These are phyloP conservation scores for Phlyctochytrium bullatum DNA, from an alignment of 192 early-diverging fungal species.

Conservation along the genomic window DNA sequence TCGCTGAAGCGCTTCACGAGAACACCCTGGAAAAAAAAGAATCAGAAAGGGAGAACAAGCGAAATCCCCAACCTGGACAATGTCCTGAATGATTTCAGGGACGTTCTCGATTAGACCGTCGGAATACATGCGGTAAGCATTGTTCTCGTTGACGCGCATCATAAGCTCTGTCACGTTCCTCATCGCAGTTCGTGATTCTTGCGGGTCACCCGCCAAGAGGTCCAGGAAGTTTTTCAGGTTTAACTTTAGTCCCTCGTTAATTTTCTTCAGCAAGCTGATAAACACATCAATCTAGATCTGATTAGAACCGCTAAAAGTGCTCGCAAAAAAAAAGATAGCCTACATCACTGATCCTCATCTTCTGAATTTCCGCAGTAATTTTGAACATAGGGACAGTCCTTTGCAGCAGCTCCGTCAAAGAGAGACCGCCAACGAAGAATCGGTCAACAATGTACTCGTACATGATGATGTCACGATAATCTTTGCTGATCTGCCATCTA, in stretches of 20 bases:
- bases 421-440: not conserved
- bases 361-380: not conserved
- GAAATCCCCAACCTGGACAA: not conserved
- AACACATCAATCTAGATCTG: slow-evolving; percentile 4
- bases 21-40: not conserved
- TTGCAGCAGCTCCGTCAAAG: not conserved
- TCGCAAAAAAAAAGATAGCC: not conserved
- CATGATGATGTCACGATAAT: not conserved
- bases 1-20: not conserved
- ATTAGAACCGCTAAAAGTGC: not conserved
- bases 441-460: slow-evolving; percentile 2
- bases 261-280: not conserved
- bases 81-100: not conserved
- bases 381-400: not conserved
- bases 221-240: not conserved
- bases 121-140: slow-evolving; percentile 2
- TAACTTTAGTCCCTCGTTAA: not conserved
- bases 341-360: not conserved
- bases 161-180: not conserved
- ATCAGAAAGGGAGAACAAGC: not conserved
- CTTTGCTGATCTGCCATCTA: slow-evolving; percentile 16
- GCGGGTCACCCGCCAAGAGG: not conserved
- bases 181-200: not conserved
- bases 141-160: not conserved
- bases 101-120: not conserved